Evolutionary conservation across 345 rosid species (phyloP).

Genomic region (Diplotaxis tenuifolia): DNA sequence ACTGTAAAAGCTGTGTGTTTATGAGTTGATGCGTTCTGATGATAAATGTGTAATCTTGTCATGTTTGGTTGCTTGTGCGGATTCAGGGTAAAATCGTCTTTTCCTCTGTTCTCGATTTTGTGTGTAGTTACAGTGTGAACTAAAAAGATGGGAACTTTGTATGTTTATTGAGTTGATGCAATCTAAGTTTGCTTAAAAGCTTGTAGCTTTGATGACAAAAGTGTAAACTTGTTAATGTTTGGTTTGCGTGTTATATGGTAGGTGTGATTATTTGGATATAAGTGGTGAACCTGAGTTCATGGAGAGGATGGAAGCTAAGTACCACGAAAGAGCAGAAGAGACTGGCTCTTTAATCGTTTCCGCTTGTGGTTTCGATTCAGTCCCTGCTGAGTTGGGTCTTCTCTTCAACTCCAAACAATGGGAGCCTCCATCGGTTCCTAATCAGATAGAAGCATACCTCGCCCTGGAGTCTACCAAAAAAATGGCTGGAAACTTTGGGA

Average conservation of each 20-base stretch:
- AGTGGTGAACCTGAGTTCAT: constrained; percentile 93
- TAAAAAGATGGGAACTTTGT: not conserved
- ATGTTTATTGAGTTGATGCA: not conserved
- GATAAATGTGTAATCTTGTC: too few relatives aligned
- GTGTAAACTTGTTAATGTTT: not conserved
- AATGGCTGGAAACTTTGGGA: constrained; percentile 74
- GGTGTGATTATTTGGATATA: constrained; percentile 91
- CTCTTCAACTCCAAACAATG: constrained; percentile 82
- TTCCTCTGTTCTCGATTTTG: not conserved
- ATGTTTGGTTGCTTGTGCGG: constrained; percentile 76
- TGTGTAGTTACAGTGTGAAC: not conserved
- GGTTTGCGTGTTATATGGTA: constrained; percentile 7
- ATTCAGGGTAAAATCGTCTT: constrained; percentile 50
- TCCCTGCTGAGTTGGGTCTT: constrained; percentile 83
- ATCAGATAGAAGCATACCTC: constrained; percentile 65
- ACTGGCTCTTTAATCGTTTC: constrained; percentile 75
- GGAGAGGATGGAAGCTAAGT: constrained; percentile 72
- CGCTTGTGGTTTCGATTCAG: constrained; percentile 89
- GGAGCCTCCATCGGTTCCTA: constrained; percentile 63
- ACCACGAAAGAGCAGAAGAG: constrained; percentile 66
- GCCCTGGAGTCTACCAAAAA: constrained; percentile 72
- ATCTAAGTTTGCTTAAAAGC: not conserved
- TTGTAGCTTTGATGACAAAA: not conserved
- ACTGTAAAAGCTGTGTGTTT: not conserved
- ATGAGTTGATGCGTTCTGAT: not conserved